Percentiles rank a stretch among this genome's conserved stretches.
Evolutionary conservation across 106 monocot genomes (phyloP).

Genomic region (Iris macrosiphon): DNA sequence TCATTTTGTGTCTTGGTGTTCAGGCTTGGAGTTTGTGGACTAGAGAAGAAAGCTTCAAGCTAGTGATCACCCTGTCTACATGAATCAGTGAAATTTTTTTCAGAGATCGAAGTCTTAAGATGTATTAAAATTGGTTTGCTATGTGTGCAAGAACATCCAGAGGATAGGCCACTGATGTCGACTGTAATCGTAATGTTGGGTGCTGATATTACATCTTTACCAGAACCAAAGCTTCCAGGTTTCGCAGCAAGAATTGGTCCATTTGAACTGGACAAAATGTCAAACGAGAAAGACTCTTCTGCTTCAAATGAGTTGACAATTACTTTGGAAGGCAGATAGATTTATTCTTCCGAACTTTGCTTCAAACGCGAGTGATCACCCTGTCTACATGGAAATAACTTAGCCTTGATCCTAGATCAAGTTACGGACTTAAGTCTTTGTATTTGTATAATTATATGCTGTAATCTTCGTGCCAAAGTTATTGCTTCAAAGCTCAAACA

Average conservation of each 20-base stretch:
- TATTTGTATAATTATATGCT: no score
- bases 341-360: no score
- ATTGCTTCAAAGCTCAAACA: no score
- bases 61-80: no score
- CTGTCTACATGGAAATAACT: no score
- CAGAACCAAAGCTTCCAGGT: conserved; percentile 4
- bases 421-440: no score
- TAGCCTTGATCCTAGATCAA: no score
- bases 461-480: no score
- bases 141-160: conserved; percentile 13
- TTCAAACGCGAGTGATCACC: no score
- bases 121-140: conserved; percentile 9
- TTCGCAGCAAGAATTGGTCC: not conserved
- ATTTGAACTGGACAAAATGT: not conserved
- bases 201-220: not conserved
- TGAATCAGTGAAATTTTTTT: conserved; percentile 2
- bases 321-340: no score
- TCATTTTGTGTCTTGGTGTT: not conserved
- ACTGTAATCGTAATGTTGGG: conserved; percentile 13
- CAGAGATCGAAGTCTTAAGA: not conserved
- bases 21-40: conserved; percentile 19
- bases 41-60: conserved; percentile 6
- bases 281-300: no score
- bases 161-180: conserved; percentile 16
- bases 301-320: no score